Percentiles rank a stretch among this genome's conserved stretches.
phyloP scores from a whole-genome alignment of 192 early-diverging fungal genomes.

The Backusella luteola region DNA sequence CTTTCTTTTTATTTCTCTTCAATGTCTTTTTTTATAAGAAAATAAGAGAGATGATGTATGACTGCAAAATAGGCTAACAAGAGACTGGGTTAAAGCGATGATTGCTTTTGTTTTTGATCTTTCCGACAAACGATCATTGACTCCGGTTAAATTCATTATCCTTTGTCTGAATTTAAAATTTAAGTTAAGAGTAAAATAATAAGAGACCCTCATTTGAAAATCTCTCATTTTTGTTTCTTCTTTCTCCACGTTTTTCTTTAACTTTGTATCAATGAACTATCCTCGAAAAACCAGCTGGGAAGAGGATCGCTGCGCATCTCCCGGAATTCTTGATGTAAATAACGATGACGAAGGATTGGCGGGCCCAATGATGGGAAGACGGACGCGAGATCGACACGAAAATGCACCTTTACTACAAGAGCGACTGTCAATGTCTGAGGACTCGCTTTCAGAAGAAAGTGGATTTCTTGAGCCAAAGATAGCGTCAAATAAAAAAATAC shows the following conservation, averaged over 20 bases:
- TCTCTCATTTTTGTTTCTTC: conserved; percentile 3
- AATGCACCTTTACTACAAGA: not conserved
- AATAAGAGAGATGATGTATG: not conserved
- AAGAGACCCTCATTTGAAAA: not conserved
- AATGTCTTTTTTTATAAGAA: not conserved
- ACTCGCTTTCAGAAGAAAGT: not conserved
- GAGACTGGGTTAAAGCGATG: not conserved
- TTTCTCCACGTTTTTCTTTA: not conserved
- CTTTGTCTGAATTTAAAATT: not conserved
- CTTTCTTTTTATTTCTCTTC: not conserved
- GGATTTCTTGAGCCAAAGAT: not conserved
- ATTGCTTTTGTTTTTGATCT: not conserved
- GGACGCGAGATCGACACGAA: not conserved
- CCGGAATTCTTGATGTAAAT: not conserved
- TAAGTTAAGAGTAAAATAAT: not conserved
- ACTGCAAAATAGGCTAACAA: not conserved
- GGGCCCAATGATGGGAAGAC: not conserved
- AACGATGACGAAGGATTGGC: not conserved
- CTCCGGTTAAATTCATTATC: conserved; percentile 1
- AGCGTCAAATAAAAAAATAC: not conserved
- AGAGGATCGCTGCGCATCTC: not conserved
- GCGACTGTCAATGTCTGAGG: not conserved
- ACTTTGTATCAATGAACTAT: not conserved
- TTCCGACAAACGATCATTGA: not conserved
- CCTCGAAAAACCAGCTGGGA: not conserved